Percentiles rank a stretch among this genome's conserved stretches.
phyloP scores from a whole-genome alignment of 768 basidiomycete genomes.

The Termitomyces sp. region DNA sequence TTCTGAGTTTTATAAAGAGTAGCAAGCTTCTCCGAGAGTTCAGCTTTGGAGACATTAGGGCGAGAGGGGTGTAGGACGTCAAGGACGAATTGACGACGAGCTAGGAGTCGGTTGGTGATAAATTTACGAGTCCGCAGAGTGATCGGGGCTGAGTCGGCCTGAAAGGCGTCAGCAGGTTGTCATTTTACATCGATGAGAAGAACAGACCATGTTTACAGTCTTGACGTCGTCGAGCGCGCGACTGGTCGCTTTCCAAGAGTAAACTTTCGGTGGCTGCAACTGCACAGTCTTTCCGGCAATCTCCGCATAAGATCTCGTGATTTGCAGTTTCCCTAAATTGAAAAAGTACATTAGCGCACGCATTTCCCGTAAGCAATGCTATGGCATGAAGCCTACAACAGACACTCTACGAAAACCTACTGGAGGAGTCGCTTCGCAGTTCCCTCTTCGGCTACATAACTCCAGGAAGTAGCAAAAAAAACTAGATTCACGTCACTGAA shows the following conservation, averaged over 20 bases:
- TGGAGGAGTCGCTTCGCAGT: too few relatives aligned
- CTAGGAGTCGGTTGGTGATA: conserved; percentile 96
- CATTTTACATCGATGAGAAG: not conserved
- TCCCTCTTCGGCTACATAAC: too few relatives aligned
- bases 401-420: too few relatives aligned
- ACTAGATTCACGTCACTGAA: too few relatives aligned
- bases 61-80: conserved; percentile 95
- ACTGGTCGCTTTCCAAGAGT: conserved; percentile 20
- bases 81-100: conserved; percentile 93
- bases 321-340: not conserved
- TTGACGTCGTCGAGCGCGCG: conserved; percentile 36
- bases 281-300: conserved; percentile 37
- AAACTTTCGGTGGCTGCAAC: conserved; percentile 31
- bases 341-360: too few relatives aligned
- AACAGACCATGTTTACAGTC: conserved; percentile 19
- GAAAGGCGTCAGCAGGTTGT: conserved; percentile 13
- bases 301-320: conserved; percentile 25
- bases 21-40: conserved; percentile 91
- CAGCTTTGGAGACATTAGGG: conserved; percentile 87
- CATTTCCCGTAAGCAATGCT: too few relatives aligned
- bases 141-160: conserved; percentile 79
- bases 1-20: conserved; percentile 91
- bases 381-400: too few relatives aligned
- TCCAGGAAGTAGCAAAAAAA: too few relatives aligned
- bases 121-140: conserved; percentile 99